These are phyloP conservation scores for Peronospora belbahrii DNA, from an alignment of 352 stramenopile species.

Conservation along the genomic window DNA sequence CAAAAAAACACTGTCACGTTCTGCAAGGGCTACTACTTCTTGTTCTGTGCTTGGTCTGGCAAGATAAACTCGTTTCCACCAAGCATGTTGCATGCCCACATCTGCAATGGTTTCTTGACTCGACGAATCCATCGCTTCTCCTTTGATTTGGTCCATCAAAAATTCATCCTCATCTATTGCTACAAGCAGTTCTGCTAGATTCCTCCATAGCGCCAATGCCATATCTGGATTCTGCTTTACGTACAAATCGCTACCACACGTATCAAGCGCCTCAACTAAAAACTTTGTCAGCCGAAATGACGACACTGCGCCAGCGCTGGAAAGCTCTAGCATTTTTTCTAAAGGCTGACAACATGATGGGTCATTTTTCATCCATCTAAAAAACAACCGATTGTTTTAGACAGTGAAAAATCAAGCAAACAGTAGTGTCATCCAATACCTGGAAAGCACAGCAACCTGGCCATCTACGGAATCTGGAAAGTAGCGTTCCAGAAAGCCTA, in stretches of 20 bases:
- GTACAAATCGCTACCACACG: constrained; percentile 48
- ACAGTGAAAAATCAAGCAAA: not conserved
- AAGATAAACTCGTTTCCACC: constrained; percentile 67
- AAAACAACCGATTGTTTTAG: not conserved
- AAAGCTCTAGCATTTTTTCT: constrained; percentile 45
- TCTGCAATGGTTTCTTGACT: constrained; percentile 24
- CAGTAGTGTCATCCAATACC: constrained; percentile 7
- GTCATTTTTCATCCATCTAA: constrained; percentile 55
- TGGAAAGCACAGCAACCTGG: constrained; percentile 29
- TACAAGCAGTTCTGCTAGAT: constrained; percentile 42
- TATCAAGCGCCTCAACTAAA: constrained; percentile 44
- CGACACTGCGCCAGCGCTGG: constrained; percentile 29
- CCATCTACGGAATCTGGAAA: constrained; percentile 40
- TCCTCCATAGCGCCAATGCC: constrained; percentile 37
- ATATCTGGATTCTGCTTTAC: constrained; percentile 29
- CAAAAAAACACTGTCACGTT: constrained; percentile 16
- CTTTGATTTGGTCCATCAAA: constrained; percentile 22
- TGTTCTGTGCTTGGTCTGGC: constrained; percentile 25
- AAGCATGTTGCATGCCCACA: constrained; percentile 25
- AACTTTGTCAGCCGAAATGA: constrained; percentile 28
- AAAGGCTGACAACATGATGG: constrained; percentile 36
- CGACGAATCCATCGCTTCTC: not conserved
- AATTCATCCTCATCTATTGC: constrained; percentile 42
- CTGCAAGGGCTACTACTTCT: constrained; percentile 25
- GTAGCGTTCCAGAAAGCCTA: constrained; percentile 34